phyloP scores from a whole-genome alignment of 2,329 filamentous ascomycete genomes.

The Phoma sp. region DNA sequence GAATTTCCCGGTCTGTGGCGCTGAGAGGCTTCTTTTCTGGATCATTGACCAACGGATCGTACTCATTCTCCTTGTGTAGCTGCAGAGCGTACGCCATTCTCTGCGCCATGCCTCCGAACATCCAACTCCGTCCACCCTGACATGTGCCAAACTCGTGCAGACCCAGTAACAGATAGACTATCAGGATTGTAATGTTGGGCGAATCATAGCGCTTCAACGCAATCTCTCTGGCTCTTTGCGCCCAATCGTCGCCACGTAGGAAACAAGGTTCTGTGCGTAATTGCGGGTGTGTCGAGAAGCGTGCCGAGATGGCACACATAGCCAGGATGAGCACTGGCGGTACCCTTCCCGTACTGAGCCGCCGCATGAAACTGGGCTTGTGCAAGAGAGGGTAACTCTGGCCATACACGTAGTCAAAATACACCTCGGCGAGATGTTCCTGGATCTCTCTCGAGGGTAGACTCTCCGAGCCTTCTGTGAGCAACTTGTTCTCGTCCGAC shows the following conservation, averaged over 20 bases:
- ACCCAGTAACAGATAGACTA: conserved; percentile 85
- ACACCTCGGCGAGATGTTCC: conserved; percentile 91
- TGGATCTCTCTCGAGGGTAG: conserved; percentile 87
- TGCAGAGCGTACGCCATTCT: conserved; percentile 97
- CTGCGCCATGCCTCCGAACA: conserved; percentile 91
- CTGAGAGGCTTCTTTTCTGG: conserved; percentile 72
- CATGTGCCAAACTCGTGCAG: conserved; percentile 97
- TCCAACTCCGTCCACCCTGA: conserved; percentile 95
- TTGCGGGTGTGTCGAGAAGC: conserved; percentile 89
- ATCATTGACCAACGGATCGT: conserved; percentile 74
- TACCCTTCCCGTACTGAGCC: conserved; percentile 77
- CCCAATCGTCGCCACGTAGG: conserved; percentile 90
- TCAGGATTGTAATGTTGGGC: conserved; percentile 95
- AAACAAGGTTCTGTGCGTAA: conserved; percentile 80
- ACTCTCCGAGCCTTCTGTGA: conserved; percentile 82
- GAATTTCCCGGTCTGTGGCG: conserved; percentile 91
- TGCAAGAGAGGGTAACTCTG: conserved; percentile 94
- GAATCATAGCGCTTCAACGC: conserved; percentile 88
- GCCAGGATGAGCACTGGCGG: conserved; percentile 93
- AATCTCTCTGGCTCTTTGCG: conserved; percentile 83
- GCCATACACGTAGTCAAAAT: conserved; percentile 94
- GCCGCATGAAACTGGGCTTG: conserved; percentile 96
- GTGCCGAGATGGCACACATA: conserved; percentile 92
- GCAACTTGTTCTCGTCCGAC: conserved; percentile 76
- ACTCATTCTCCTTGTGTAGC: conserved; percentile 87